Evolutionary conservation across 106 monocot species (phyloP).

Genomic region (Dioscorea alata): DNA sequence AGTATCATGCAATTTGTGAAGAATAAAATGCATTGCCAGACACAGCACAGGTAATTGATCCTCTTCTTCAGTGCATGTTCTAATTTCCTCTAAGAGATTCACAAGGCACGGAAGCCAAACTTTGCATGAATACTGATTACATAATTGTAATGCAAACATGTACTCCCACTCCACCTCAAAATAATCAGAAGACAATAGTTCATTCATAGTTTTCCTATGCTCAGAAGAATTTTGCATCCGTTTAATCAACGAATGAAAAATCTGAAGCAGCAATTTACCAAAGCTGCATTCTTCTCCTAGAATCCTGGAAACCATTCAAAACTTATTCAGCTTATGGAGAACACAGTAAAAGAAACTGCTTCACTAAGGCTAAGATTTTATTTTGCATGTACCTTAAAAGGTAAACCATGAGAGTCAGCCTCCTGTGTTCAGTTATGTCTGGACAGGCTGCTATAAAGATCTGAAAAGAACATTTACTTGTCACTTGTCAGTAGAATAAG

Average conservation of each 20-base stretch:
- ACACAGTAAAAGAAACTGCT: too few species aligned
- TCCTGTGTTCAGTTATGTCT: constrained; percentile 51
- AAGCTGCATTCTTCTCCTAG: constrained; percentile 65
- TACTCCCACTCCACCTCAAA: constrained; percentile 61
- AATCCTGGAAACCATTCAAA: constrained; percentile 39
- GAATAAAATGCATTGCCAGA: constrained; percentile 54
- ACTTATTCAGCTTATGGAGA: too few species aligned
- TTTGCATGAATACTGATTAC: constrained; percentile 61
- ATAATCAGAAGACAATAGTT: not conserved
- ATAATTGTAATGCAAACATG: constrained; percentile 53
- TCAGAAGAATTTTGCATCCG: constrained; percentile 21
- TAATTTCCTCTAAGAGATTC: constrained; percentile 51
- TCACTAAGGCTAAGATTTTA: too few species aligned
- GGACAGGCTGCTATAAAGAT: constrained; percentile 77
- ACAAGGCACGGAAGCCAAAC: constrained; percentile 81
- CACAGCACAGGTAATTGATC: constrained; percentile 20
- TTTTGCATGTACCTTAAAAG: constrained; percentile 32
- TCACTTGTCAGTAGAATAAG: not conserved
- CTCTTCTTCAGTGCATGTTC: constrained; percentile 19
- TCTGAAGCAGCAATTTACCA: constrained; percentile 45
- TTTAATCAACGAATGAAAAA: constrained; percentile 41
- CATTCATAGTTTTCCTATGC: constrained; percentile 5
- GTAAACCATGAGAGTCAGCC: constrained; percentile 66
- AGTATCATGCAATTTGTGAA: constrained; percentile 50
- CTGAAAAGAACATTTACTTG: constrained; percentile 23